These are phyloP conservation scores for Candolleomyces eurysporus DNA, from an alignment of 768 basidiomycete genomes.

Conservation along the genomic window DNA sequence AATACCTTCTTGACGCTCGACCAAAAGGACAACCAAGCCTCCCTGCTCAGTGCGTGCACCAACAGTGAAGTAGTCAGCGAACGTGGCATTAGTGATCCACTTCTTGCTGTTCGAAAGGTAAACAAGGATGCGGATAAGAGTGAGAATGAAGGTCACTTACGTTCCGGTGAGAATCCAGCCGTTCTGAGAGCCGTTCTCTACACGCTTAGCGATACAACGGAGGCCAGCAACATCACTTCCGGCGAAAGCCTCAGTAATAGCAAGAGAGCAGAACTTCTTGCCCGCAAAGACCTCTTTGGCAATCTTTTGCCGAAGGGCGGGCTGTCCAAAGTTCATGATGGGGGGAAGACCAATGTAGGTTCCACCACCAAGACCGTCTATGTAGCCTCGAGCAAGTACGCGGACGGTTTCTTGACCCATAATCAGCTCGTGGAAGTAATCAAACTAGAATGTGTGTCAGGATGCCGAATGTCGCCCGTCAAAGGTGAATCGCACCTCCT, in stretches of 20 bases:
- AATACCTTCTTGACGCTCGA: constrained; percentile 45
- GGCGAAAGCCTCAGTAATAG: constrained; percentile 85
- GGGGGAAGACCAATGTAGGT: constrained; percentile 56
- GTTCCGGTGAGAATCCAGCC: constrained; percentile 83
- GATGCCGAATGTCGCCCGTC: neutral
- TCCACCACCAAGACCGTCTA: constrained; percentile 65
- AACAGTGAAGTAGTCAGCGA: constrained; percentile 69
- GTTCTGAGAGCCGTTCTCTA: constrained; percentile 70
- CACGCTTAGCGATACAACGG: constrained; percentile 68
- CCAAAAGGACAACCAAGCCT: constrained; percentile 23
- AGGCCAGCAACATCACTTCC: constrained; percentile 73
- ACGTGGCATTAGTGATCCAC: constrained; percentile 82
- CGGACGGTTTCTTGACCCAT: constrained; percentile 69
- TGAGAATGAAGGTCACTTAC: constrained; percentile 31
- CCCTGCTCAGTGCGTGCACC: constrained; percentile 55
- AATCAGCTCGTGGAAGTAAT: constrained; percentile 83
- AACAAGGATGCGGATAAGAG: neutral
- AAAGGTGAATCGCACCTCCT: constrained; percentile 47
- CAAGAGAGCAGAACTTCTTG: constrained; percentile 72
- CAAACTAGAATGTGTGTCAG: constrained; percentile 40
- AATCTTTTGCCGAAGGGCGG: constrained; percentile 59
- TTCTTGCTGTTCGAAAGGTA: constrained; percentile 35
- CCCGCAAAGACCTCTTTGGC: constrained; percentile 56
- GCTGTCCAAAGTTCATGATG: constrained; percentile 74
- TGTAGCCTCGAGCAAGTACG: constrained; percentile 71